These are phyloP conservation scores for Globisporangium viniferum DNA, from an alignment of 352 stramenopile species.

Conservation along the genomic window DNA sequence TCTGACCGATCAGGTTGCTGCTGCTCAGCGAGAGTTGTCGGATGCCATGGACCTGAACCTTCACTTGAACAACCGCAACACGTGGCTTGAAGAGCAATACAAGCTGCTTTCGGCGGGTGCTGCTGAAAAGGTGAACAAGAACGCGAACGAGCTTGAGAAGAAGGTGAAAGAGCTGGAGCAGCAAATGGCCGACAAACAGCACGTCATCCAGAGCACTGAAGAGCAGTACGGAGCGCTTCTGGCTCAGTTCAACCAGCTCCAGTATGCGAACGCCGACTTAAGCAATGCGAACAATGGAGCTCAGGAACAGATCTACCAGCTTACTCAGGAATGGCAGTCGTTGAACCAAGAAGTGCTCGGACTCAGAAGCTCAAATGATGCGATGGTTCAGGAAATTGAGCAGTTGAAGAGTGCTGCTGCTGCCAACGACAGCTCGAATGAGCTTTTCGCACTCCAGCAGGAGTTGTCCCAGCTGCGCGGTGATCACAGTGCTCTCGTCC, in stretches of 20 bases:
- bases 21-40: constrained; percentile 71
- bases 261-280: constrained; percentile 10
- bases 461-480: constrained; percentile 31
- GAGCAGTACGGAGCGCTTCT: constrained; percentile 34
- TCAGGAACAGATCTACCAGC: constrained; percentile 12
- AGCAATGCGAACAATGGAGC: constrained; percentile 3
- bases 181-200: constrained; percentile 10
- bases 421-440: background rate
- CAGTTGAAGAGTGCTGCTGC: background rate
- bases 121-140: constrained; percentile 24
- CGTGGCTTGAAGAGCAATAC: constrained; percentile 75
- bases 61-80: constrained; percentile 75
- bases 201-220: constrained; percentile 4
- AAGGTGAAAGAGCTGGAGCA: constrained; percentile 28
- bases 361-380: constrained; percentile 8
- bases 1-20: constrained; percentile 68
- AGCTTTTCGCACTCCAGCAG: constrained; percentile 23
- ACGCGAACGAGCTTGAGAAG: constrained; percentile 22
- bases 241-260: constrained; percentile 12
- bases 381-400: constrained; percentile 5
- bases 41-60: constrained; percentile 83
- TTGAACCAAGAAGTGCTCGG: constrained; percentile 19
- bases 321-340: constrained; percentile 26
- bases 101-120: constrained; percentile 33
- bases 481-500: constrained; percentile 13